Conservation (phyloP, 441 rosid species). For the Populus tomentosa region DNA sequence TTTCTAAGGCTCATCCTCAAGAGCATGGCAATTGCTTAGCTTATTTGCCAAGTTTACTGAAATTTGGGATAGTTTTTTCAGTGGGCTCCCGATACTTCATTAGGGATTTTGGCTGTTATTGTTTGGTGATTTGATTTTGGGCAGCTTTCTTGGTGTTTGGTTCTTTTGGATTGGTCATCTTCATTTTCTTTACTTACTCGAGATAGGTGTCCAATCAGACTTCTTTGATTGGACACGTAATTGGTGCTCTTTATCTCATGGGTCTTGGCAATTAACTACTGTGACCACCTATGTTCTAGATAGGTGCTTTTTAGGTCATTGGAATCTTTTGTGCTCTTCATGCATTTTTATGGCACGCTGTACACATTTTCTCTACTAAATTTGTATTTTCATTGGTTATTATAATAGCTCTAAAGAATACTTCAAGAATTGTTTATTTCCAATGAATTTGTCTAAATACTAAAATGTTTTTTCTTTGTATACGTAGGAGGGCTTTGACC, state of each 20-base stretch:
- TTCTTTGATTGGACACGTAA: not conserved
- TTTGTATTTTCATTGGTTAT: not conserved
- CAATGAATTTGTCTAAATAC: not conserved
- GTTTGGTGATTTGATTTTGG: conserved; percentile 2
- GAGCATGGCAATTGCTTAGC: not conserved
- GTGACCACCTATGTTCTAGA: not conserved
- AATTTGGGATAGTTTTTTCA: not conserved
- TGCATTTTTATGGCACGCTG: not conserved
- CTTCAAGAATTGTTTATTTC: not conserved
- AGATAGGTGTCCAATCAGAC: not conserved
- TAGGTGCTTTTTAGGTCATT: not conserved
- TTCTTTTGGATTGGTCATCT: not conserved
- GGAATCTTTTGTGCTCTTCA: not conserved
- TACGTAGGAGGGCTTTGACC: conserved; percentile 29
- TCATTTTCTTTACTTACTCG: not conserved
- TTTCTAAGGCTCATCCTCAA: not conserved
- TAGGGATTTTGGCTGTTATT: not conserved
- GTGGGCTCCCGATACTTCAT: not conserved
- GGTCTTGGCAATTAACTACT: not conserved
- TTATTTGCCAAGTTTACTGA: not conserved
- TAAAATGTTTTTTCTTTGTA: not conserved
- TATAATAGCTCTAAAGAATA: not conserved
- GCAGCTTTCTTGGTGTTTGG: not conserved
- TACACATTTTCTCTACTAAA: not conserved
- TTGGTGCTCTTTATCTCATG: not conserved